Evolutionary conservation across 2,329 filamentous ascomycete species (phyloP).

Genomic region (Colletotrichum sansevieriae): DNA sequence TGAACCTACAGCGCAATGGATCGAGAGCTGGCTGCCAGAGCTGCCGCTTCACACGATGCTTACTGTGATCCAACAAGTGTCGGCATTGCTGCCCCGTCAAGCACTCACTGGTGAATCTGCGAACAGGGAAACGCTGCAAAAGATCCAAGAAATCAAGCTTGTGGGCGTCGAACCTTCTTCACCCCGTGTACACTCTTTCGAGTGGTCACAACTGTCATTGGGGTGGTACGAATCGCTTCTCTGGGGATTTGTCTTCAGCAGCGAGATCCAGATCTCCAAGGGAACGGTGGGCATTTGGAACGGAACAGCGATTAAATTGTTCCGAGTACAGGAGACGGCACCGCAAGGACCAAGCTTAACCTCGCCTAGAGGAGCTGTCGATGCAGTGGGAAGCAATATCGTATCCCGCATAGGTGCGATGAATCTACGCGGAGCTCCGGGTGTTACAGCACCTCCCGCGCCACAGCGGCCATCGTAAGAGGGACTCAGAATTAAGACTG

Average conservation of each 20-base stretch:
- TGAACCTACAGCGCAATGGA: constrained; percentile 85
- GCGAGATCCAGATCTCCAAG: constrained; percentile 88
- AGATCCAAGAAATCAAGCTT: constrained; percentile 72
- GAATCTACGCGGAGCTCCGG: constrained; percentile 70
- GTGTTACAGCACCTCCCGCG: constrained; percentile 34
- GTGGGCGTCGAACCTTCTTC: constrained; percentile 80
- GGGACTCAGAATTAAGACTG: no score
- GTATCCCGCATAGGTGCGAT: constrained; percentile 88
- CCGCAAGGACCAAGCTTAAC: constrained; percentile 84
- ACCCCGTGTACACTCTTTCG: constrained; percentile 87
- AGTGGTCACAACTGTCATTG: constrained; percentile 90
- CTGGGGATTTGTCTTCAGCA: constrained; percentile 93
- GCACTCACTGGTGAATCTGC: constrained; percentile 58
- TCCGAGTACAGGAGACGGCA: constrained; percentile 88
- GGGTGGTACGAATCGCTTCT: constrained; percentile 97
- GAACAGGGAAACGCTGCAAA: constrained; percentile 61
- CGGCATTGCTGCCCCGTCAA: constrained; percentile 68
- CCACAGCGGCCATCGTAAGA: constrained; percentile 29
- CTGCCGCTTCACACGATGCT: constrained; percentile 89
- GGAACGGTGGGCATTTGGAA: constrained; percentile 96
- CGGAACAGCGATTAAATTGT: constrained; percentile 87
- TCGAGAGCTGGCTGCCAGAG: constrained; percentile 94
- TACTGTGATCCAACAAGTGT: constrained; percentile 77
- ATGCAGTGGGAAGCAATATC: constrained; percentile 91
- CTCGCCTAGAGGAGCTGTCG: constrained; percentile 89